phyloP scores from a whole-genome alignment of 2,329 filamentous ascomycete species.

The Neurospora crassa region DNA sequence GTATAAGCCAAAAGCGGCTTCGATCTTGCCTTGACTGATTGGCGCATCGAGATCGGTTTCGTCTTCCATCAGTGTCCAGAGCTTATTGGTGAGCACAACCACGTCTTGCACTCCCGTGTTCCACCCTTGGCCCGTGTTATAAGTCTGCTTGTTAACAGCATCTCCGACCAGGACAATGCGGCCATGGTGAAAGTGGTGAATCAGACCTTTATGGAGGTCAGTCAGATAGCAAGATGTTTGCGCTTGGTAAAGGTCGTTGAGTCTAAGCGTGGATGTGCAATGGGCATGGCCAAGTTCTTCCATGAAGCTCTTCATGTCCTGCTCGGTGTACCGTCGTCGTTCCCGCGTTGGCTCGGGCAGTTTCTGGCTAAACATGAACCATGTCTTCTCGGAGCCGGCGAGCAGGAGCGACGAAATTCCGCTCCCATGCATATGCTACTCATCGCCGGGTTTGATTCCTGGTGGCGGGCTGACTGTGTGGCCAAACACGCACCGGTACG shows the following conservation, averaged over 20 bases:
- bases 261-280: not conserved
- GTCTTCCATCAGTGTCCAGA: not conserved
- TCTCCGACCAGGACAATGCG: conserved; percentile 9
- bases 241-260: not conserved
- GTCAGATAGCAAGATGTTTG: conserved; percentile 1
- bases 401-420: conserved; percentile 3
- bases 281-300: not conserved
- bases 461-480: not conserved
- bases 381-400: not conserved
- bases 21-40: not conserved
- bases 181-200: conserved; percentile 2
- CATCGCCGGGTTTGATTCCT: not conserved
- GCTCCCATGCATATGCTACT: conserved; percentile 7
- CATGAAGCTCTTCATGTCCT: conserved; percentile 1
- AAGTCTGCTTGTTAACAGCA: conserved; percentile 8
- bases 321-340: not conserved
- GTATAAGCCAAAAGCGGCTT: not conserved
- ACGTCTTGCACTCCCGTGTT: conserved; percentile 6
- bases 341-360: conserved; percentile 1
- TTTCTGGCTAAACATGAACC: conserved; percentile 3
- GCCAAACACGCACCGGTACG: conserved; percentile 4
- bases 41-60: not conserved
- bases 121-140: conserved; percentile 4
- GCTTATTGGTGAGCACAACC: conserved; percentile 5
- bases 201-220: conserved; percentile 8